phyloP scores from a whole-genome alignment of 1,284 basidiomycete species.

The Agroathelia rolfsii region DNA sequence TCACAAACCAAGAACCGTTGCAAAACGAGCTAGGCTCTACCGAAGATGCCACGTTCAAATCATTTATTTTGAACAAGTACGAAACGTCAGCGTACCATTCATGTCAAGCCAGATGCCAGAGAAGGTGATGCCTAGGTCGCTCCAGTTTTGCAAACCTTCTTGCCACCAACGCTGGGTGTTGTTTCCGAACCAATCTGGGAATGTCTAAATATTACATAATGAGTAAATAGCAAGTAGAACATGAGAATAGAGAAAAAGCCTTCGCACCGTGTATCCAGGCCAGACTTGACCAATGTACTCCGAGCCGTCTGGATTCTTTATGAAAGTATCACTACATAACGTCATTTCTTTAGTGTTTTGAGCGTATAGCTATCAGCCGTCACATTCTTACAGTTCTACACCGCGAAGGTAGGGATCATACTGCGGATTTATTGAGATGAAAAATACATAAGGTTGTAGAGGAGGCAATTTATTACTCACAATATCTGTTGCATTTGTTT shows the following conservation, averaged over 20 bases:
- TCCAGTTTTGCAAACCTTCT: constrained; percentile 29
- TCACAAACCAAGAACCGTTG: constrained; percentile 11
- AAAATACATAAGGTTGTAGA: constrained; percentile 4
- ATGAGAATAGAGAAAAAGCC: background rate
- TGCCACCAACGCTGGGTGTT: constrained; percentile 28
- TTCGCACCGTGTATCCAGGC: constrained; percentile 39
- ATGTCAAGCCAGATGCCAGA: constrained; percentile 46
- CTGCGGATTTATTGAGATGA: constrained; percentile 15
- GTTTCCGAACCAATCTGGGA: constrained; percentile 37
- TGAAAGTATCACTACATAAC: constrained; percentile 41
- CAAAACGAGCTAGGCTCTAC: constrained; percentile 19
- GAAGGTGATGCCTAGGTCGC: constrained; percentile 27
- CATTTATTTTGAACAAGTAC: too few species aligned
- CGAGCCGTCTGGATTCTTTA: constrained; percentile 58
- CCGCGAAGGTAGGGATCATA: constrained; percentile 38
- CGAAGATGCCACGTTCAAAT: too few species aligned
- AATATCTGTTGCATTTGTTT: constrained; percentile 30
- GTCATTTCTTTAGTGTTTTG: constrained; percentile 2
- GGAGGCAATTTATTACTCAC: constrained; percentile 18
- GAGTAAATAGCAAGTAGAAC: background rate
- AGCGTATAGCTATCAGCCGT: background rate
- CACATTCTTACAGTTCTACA: constrained; percentile 23
- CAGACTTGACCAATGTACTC: constrained; percentile 62
- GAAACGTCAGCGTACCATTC: too few species aligned
- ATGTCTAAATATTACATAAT: constrained; percentile 18